Evolutionary conservation across 2,329 filamentous ascomycete genomes (phyloP), one percentile per base, ranked within the genome.

Genomic region (Claviceps sorghi): DNA sequence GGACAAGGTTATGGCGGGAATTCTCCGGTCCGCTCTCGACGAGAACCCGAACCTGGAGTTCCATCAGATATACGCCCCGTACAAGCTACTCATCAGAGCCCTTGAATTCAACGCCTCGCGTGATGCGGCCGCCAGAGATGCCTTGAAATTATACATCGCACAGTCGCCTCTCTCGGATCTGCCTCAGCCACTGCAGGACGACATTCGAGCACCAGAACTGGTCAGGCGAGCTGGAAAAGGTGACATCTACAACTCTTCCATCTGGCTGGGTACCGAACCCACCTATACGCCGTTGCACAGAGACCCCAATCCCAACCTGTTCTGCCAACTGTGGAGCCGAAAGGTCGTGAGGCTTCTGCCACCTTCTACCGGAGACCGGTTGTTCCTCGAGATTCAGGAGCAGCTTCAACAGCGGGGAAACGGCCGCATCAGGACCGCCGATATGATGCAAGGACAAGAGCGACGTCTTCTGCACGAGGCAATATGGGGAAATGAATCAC

Each of bases 271-370:
- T 1, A 73, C 84, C 15, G 81, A 88, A 41, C 88, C 88, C 0
- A 96, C 90, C 0, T 89, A 88, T 59, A 96, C 93, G 0, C 89
- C 93, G 3, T 72, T 95, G 3, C 93, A 98, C 67, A 80, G 86
- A 52, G 93, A 98, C 61, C 93, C 93, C 0, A 97, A 97, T 61
- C 88, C 88, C 0, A 98, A 98, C 63, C 61, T 96, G 0, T 95
- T 97, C 64, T 80, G 87, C 46, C 93, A 98, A 67, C 67, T 97
- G 13, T 80, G 79, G 17, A 81, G 87, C 4, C 67, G 63, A 50
- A 98, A 98, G 67, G 64, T 70, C 0, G 72, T 96, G 17, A 76
- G 89, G n/a, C 64, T 96, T 13, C 73, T 91, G 53, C 69, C 74
- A 4, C 88, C 89, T 0, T 62, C 67, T 0, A 61, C 72, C 3